A percentile compares a stretch with the other conserved stretches of the same genome.
Conservation (phyloP, 345 rosid species). For the Microthlaspi erraticum region DNA sequence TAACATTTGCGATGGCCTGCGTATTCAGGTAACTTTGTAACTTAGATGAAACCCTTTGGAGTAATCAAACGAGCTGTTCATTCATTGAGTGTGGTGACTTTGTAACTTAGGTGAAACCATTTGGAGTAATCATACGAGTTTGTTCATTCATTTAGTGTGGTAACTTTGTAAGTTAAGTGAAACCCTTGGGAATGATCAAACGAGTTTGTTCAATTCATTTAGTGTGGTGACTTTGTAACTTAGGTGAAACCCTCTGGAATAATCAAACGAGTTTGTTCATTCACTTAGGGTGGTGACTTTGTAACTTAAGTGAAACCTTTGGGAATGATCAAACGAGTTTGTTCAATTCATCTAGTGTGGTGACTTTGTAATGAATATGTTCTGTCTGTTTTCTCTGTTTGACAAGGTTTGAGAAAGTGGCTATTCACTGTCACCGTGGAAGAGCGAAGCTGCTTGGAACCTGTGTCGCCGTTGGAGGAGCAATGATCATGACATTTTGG, state of each 20-base stretch:
- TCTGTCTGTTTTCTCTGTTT: not conserved
- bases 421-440: conserved; percentile 44
- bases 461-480: conserved; percentile 49
- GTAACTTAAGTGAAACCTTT: no score
- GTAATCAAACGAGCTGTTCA: no score
- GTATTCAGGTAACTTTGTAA: not conserved
- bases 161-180: no score
- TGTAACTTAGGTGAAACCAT: no score
- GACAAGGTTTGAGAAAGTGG: conserved; percentile 54
- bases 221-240: not conserved
- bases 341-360: not conserved
- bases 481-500: conserved; percentile 62
- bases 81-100: not conserved
- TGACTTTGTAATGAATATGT: no score
- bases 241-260: not conserved
- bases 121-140: not conserved
- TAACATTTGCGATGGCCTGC: not conserved
- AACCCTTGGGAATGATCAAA: no score
- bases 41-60: not conserved
- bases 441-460: conserved; percentile 55
- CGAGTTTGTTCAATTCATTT: no score
- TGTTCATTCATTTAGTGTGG: not conserved
- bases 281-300: not conserved
- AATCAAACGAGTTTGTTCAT: not conserved
- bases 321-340: no score